These are phyloP conservation scores for Entoloma clypeatum DNA, from an alignment of 1,284 basidiomycete genomes.

Conservation along the genomic window DNA sequence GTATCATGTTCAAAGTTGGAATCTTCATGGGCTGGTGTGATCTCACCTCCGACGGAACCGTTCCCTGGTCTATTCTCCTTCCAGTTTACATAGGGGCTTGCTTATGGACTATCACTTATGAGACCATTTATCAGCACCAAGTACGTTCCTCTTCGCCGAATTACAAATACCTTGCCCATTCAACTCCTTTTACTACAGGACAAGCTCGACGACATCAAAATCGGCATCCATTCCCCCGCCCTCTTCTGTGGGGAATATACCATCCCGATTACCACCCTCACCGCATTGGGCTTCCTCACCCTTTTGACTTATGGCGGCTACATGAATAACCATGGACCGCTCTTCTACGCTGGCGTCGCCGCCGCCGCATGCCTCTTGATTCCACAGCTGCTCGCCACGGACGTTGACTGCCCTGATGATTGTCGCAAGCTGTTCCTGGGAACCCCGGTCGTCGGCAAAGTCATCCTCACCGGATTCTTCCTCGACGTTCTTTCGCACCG, in stretches of 20 bases:
- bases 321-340: conserved; percentile 20
- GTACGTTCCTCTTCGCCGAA: conserved; percentile 8
- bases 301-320: conserved; percentile 21
- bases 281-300: conserved; percentile 20
- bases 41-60: conserved; percentile 18
- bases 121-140: conserved; percentile 30
- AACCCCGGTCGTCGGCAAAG: conserved; percentile 10
- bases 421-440: conserved; percentile 11
- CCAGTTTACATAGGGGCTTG: conserved; percentile 26
- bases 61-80: conserved; percentile 24
- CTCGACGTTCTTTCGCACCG: conserved; percentile 9
- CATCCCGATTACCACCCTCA: conserved; percentile 21
- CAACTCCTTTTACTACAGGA: conserved; percentile 24
- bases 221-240: conserved; percentile 26
- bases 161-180: neutral
- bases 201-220: conserved; percentile 24
- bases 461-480: conserved; percentile 9
- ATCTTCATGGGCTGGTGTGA: conserved; percentile 33
- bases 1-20: conserved; percentile 32
- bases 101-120: conserved; percentile 30
- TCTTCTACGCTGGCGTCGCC: conserved; percentile 19
- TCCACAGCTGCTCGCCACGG: conserved; percentile 6
- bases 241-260: conserved; percentile 22
- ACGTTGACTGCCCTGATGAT: conserved; percentile 11
- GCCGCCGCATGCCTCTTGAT: conserved; percentile 8